These are phyloP conservation scores for Agrocybe pediades DNA, from an alignment of 768 basidiomycete genomes.

Conservation along the genomic window DNA sequence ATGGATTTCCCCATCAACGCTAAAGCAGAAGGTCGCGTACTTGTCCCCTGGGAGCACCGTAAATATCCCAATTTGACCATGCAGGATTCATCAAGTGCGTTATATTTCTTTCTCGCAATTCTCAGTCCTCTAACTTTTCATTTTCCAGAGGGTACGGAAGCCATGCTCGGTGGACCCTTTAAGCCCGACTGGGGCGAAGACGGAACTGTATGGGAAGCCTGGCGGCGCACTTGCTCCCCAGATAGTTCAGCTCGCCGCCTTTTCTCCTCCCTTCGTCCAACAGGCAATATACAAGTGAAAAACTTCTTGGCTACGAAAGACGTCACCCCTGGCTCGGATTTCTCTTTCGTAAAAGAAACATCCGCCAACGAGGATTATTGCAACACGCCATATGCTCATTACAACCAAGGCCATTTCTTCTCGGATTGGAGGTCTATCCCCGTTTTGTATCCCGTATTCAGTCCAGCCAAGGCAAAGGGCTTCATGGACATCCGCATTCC, in stretches of 20 bases:
- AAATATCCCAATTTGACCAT: conserved; percentile 69
- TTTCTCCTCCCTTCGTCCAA: conserved; percentile 71
- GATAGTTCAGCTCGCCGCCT: conserved; percentile 78
- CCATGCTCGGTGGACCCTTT: conserved; percentile 66
- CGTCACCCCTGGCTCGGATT: conserved; percentile 48
- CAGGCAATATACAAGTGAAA: conserved; percentile 31
- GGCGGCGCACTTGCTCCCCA: conserved; percentile 88
- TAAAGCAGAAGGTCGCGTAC: conserved; percentile 89
- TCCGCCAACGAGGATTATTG: conserved; percentile 82
- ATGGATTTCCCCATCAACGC: conserved; percentile 95
- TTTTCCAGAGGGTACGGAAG: conserved; percentile 52
- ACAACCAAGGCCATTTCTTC: conserved; percentile 94
- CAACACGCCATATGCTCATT: conserved; percentile 76
- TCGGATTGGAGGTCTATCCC: conserved; percentile 93
- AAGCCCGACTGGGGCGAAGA: conserved; percentile 82
- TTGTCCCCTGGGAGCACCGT: conserved; percentile 92
- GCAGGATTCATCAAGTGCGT: conserved; percentile 43
- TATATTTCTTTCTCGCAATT: background rate
- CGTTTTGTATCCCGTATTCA: conserved; percentile 90
- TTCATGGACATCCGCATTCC: conserved; percentile 93
- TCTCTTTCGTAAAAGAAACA: conserved; percentile 61
- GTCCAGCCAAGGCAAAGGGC: conserved; percentile 84
- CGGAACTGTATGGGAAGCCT: conserved; percentile 93
- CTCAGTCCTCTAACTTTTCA: conserved; percentile 23
- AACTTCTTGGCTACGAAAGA: conserved; percentile 27